Evolutionary conservation across 2,329 filamentous ascomycete genomes (phyloP).

Genomic region (Aureobasidium sp.): DNA sequence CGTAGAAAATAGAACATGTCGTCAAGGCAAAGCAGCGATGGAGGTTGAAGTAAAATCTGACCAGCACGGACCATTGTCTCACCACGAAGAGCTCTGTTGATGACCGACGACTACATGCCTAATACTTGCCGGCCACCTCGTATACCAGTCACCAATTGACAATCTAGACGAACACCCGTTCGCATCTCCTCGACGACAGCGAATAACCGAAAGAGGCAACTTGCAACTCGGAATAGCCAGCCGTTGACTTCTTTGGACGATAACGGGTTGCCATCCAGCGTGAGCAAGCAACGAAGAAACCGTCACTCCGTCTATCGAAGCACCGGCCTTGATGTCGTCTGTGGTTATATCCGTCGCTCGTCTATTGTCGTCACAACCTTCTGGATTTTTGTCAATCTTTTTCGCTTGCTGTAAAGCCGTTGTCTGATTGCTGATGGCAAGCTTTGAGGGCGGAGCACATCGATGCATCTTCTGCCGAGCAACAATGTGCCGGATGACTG

Average conservation of each 20-base stretch:
- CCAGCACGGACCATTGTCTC: conserved; percentile 15
- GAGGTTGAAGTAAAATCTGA: conserved; percentile 2
- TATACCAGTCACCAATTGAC: not conserved
- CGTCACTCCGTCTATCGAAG: not conserved
- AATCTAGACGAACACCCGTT: conserved; percentile 7
- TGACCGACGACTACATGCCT: not conserved
- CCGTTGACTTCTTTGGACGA: conserved; percentile 6
- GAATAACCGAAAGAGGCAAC: not conserved
- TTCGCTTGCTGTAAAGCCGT: conserved; percentile 8
- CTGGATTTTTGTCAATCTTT: not conserved
- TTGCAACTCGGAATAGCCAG: not conserved
- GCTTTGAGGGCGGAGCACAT: not conserved
- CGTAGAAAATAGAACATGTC: no score
- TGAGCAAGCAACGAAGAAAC: not conserved
- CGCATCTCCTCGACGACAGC: conserved; percentile 5
- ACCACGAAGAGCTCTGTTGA: not conserved
- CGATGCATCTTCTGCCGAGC: not conserved
- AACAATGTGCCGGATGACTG: not conserved
- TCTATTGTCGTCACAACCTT: not conserved
- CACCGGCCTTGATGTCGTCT: conserved; percentile 1
- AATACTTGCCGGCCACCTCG: not conserved
- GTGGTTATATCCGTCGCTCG: not conserved
- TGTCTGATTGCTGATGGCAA: not conserved
- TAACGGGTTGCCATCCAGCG: not conserved
- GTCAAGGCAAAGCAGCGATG: conserved; percentile 9